Percentiles rank a stretch among this genome's conserved stretches.
Evolutionary conservation across 2,329 filamentous ascomycete species (phyloP).

Genomic region (Neopestalotiopsis clavispora): DNA sequence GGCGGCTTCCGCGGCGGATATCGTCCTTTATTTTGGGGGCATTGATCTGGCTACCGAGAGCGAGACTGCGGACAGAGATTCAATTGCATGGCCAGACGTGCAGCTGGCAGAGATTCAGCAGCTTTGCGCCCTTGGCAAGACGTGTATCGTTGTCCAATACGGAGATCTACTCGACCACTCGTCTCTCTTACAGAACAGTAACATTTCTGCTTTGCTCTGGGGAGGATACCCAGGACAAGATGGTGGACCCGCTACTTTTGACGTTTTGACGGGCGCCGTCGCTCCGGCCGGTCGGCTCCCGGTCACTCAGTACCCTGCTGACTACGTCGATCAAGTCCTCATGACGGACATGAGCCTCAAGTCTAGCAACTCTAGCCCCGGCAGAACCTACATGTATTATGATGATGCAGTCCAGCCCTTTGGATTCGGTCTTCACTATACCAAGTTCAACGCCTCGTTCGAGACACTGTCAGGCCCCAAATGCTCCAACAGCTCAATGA

Average conservation of each 20-base stretch:
- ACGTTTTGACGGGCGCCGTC: slow-evolving; percentile 50
- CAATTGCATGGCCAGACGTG: slow-evolving; percentile 54
- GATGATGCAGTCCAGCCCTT: background rate
- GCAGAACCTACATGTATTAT: slow-evolving; percentile 1
- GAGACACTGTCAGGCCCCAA: background rate
- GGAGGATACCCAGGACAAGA: slow-evolving; percentile 56
- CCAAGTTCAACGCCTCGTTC: background rate
- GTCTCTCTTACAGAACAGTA: slow-evolving; percentile 46
- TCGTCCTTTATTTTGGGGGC: background rate
- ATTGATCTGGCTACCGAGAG: slow-evolving; percentile 42
- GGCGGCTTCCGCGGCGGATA: background rate
- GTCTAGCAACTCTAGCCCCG: slow-evolving; percentile 35
- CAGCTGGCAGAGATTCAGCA: slow-evolving; percentile 55
- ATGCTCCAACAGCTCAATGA: background rate
- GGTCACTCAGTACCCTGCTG: slow-evolving; percentile 52
- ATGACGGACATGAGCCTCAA: slow-evolving; percentile 56
- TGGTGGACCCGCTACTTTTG: slow-evolving; percentile 52
- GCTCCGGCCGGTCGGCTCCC: slow-evolving; percentile 52
- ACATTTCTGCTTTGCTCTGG: slow-evolving; percentile 54
- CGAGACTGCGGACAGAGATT: slow-evolving; percentile 56
- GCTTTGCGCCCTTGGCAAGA: slow-evolving; percentile 45
- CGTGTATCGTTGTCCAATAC: slow-evolving; percentile 55
- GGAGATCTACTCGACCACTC: slow-evolving; percentile 51
- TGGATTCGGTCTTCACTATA: slow-evolving; percentile 6
- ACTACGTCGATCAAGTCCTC: slow-evolving; percentile 47